Evolutionary conservation across 1,284 basidiomycete genomes (phyloP).

Genomic region (Sparassis latifolia): DNA sequence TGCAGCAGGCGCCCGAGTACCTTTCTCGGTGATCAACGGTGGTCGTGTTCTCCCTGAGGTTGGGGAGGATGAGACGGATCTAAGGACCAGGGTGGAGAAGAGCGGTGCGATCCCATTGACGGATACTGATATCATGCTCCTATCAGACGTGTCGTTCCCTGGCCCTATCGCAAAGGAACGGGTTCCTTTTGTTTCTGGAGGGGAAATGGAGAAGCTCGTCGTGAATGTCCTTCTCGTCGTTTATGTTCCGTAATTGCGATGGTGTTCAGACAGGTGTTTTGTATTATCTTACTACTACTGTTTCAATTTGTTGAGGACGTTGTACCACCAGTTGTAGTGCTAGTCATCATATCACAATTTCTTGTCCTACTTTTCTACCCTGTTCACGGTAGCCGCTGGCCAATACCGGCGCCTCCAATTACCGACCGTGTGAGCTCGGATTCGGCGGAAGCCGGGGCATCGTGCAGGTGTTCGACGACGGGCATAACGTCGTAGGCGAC

Average conservation of each 20-base stretch:
- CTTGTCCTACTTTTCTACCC: too few species aligned
- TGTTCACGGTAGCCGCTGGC: too few species aligned
- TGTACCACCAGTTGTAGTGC: too few species aligned
- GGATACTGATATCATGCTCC: constrained; percentile 55
- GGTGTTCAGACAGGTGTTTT: not conserved
- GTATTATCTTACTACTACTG: not conserved
- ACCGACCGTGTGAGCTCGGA: too few species aligned
- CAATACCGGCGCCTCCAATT: too few species aligned
- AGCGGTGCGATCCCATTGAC: constrained; percentile 60
- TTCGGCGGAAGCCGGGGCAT: constrained; percentile 20
- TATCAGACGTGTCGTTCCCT: constrained; percentile 44
- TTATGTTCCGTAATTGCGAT: constrained; percentile 43
- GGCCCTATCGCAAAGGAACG: constrained; percentile 55
- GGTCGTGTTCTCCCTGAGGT: constrained; percentile 24
- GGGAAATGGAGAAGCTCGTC: constrained; percentile 63
- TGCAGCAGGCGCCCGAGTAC: constrained; percentile 23
- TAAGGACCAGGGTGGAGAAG: constrained; percentile 52
- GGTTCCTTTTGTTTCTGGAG: constrained; percentile 60
- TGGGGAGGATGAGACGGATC: constrained; percentile 32
- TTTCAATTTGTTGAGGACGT: not conserved
- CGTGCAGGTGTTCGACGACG: constrained; percentile 13
- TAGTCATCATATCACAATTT: too few species aligned
- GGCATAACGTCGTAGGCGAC: constrained; percentile 21
- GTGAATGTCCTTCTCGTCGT: constrained; percentile 68
- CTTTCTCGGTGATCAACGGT: constrained; percentile 26